Evolutionary conservation across 495 filamentous ascomycete genomes (phyloP), one percentile per base, ranked within the genome.

Genomic region (Xylaria grammica): DNA sequence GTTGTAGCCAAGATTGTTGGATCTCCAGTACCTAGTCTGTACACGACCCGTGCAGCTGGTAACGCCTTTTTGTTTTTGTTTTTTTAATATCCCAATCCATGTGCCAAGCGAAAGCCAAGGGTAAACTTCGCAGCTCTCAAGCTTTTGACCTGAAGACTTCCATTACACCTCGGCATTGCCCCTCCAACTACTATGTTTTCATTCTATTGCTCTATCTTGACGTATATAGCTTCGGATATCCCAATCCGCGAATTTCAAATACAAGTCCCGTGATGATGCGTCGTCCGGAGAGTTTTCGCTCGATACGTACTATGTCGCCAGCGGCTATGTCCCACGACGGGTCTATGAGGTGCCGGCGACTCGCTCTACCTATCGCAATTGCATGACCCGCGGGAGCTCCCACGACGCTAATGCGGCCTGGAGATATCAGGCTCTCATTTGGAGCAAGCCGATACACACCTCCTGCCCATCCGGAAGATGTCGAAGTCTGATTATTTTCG

Each of bases 1-100:
- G 30, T 60, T 40, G 19, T 40, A 60, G 45, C 58, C 58, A 42
- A 59, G 27, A 42, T 22, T 5, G 56, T 48, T 48, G 29, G 42
- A 48, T 42, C 34, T 11, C 42, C 38, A 34, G 27, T 6, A 42
- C 40, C 8, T 42, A 42, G 40, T 17, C 13, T 42, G 7, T 36
- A 34, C 56, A 29, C 27, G 56, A 59, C 56, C 56, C 56, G 42
- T 48, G 29, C 56, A n/a, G 30, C 56, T 59, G 56, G 56, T 59
- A 59, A 59, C 42, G 42, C 38, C 11, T n/a, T 46, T n/a, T 48
- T 42, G 10, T 59, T 10, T 46, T 17, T n/a, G 30, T n/a, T 48
- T 42, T 13, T 59, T 10, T 46, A 59, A 48, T 48, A 1, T 22
- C 40, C n/a, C 29, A 48, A 46, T 27, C 56, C 56, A 11, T 59